Base-by-base conservation (phyloP, 768 basidiomycete species). In the Tylopilus cervinicoccineus region DNA sequence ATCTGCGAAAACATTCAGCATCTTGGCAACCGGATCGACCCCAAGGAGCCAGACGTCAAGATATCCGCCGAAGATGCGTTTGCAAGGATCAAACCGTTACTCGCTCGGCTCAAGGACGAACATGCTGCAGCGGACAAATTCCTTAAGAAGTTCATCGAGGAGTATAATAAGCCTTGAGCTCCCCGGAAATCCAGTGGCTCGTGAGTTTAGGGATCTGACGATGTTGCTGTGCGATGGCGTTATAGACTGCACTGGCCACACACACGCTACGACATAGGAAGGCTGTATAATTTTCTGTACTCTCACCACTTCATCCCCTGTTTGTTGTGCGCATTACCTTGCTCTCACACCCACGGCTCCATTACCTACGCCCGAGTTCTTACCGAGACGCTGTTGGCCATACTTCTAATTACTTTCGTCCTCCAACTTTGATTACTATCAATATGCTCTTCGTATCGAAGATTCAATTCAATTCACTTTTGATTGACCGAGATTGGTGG, bases 1-100 rank as follows among this genome's bases (percentile, higher is more conserved):
- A 83, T 85, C 22, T 97, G 95, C 73, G 93, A 92, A 67, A 78
- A 79, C 68, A 93, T 98, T 59, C 94, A 98, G 69, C 81, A 94
- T 67, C 86, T 84, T 58, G 93, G 91, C 38, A 75, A 83, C 54
- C 56, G 58, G 33, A 43, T 39, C 0, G 68, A 75, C 48, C 74
- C 79, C 38, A 85, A 80, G 61, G 73, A 75, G 20, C 54, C 61
- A 8, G 66, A 67, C 13, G 65, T 59, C 49, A 70, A 73, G 49
- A 68, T 88, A 31, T 59, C 67, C n/a, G 47, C 57, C 4, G 63
- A 71, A 10, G 83, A 80, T 20, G 84, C 87, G 14, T 66, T 88
- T 16, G 65, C 63, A 1, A 72, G 69, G 65, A 89, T 93, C 65
- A 66, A 62, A 45, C 70, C 63, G 5, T 69, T 88, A 38, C 70